These are phyloP conservation scores for Aegilops bicornis DNA, from an alignment of 176 grass and related monocot species.

Conservation along the genomic window DNA sequence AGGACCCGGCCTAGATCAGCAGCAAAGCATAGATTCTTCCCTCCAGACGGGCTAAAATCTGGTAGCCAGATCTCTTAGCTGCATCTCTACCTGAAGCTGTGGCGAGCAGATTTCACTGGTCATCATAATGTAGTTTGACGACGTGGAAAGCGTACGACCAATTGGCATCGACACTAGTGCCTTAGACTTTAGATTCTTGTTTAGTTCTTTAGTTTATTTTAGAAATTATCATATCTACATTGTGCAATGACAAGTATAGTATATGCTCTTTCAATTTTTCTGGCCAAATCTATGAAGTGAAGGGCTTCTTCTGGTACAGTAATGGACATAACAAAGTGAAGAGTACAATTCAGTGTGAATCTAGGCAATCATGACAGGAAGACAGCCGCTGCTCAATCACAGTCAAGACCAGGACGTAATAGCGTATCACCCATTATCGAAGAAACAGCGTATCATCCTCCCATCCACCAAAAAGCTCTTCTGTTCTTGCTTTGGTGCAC, in stretches of 20 bases:
- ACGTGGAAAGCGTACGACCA: not conserved
- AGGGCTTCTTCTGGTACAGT: not conserved
- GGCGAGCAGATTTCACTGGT: constrained; percentile 43
- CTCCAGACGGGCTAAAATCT: not conserved
- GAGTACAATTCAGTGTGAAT: not conserved
- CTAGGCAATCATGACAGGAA: constrained; percentile 1
- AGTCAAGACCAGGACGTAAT: not conserved
- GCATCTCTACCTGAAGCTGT: constrained; percentile 16
- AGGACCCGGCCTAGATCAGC: constrained; percentile 29
- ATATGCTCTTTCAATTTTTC: not conserved
- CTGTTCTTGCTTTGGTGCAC: constrained; percentile 18
- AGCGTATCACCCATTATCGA: constrained; percentile 18
- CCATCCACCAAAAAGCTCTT: constrained; percentile 18
- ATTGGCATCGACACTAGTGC: not conserved
- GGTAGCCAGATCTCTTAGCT: constrained; percentile 11
- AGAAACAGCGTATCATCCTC: constrained; percentile 19
- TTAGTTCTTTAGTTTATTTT: not conserved
- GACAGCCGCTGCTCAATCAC: not conserved
- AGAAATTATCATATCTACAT: not conserved
- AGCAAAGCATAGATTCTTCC: constrained; percentile 38
- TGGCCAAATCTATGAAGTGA: not conserved
- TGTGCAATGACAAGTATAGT: not conserved
- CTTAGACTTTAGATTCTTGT: not conserved
- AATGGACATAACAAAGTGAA: not conserved
- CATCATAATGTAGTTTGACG: constrained; percentile 28